Conservation (phyloP, 306 rosid species). For the Hippophae rhamnoides region DNA sequence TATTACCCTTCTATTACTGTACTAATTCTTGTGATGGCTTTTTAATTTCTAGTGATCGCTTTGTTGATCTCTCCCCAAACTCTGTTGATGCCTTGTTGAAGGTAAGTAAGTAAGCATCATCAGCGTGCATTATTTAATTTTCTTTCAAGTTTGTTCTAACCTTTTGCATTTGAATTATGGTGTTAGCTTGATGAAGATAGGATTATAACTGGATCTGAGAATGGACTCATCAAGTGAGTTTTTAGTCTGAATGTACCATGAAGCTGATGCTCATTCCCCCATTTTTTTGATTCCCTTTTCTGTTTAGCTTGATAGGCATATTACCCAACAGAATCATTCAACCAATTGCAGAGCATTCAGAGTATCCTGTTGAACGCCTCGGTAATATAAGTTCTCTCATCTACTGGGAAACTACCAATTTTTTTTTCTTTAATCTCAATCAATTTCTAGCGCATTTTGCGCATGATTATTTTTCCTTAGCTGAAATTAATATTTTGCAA, state of each 20-base stretch:
- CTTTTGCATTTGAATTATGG: background rate
- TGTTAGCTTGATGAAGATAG: conserved; percentile 91
- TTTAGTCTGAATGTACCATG: conserved; percentile 9
- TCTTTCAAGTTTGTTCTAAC: background rate
- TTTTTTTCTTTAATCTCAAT: too few species aligned
- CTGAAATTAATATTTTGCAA: background rate
- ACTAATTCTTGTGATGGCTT: conserved; percentile 12
- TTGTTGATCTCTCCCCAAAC: conserved; percentile 62
- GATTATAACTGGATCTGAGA: conserved; percentile 79
- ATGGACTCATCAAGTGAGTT: conserved; percentile 87
- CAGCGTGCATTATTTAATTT: conserved; percentile 8
- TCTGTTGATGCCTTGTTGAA: conserved; percentile 73
- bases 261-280: conserved; percentile 11
- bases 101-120: conserved; percentile 31
- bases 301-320: conserved; percentile 59
- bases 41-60: conserved; percentile 63
- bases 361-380: conserved; percentile 77
- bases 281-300: conserved; percentile 4
- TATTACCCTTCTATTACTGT: conserved; percentile 1
- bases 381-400: conserved; percentile 32
- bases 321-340: conserved; percentile 81
- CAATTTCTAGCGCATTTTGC: too few species aligned
- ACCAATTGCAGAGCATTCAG: conserved; percentile 90
- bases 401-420: too few species aligned
- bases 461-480: too few species aligned